Evolutionary conservation across 1,284 basidiomycete species (phyloP), one percentile per base, ranked within the genome.

Genomic region (Ustilago lituana): DNA sequence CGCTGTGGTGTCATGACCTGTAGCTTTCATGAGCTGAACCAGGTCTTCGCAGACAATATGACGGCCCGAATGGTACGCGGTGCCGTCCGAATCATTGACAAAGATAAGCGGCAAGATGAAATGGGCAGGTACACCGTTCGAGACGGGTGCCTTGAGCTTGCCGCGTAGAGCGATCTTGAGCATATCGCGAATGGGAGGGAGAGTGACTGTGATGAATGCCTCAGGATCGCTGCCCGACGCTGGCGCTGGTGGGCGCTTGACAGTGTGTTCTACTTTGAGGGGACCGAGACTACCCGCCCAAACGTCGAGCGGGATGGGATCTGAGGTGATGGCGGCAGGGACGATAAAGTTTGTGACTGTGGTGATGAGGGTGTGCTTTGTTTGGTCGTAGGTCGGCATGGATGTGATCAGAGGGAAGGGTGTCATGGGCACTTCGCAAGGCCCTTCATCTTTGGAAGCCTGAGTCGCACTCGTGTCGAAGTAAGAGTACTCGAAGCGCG

Each of bases 401-500:
- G 89, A 89, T 78, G 93, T 91, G 20, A 94, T 83, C 10, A 91
- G 90, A 1, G 94, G 93, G 80, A 94, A 92, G 2, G 92, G 91
- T 1, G 92, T 93, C 72, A 96, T 78, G 0, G 80, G 58, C 12
- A 73, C 59, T 33, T 63, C 59, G 40, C 39, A 49, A 3, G 56
- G 89, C 74, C 88, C 85, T 61, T 89, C 88, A 47, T 91, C 90
- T 74, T 91, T 88, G 58, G 84, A 87, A 72, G 86, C 89, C 79
- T 89, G 90, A 75, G 90, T 87, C 17, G 89, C 89, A 80, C 91
- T 89, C 6, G 91, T 91, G 78, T 94, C 92, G 79, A 94, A 93
- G 82, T 93, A 94, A n/a, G 92, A 92, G 81, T 93, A 93, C 81
- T 93, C 91, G 83, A 93, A 93, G 83, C 92, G 92, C 51, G 91